Evolutionary conservation across 768 basidiomycete species (phyloP), one percentile per base, ranked within the genome.

Genomic region (Boletus speciosus): DNA sequence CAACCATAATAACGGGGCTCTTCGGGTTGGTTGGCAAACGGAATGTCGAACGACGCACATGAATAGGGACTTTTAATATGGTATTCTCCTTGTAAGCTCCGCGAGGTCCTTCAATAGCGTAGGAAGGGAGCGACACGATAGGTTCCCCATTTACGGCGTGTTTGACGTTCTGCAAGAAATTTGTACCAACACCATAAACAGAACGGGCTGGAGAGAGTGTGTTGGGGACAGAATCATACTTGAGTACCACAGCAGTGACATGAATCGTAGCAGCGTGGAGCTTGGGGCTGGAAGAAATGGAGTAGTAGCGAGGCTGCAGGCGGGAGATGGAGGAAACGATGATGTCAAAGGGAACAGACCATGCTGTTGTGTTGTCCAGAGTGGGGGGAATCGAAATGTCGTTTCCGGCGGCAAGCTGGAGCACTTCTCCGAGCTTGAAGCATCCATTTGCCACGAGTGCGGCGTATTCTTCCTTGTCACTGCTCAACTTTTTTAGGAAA

Each of bases 1-100:
- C 97, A 69, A 99, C 84, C 97, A 99, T 98, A 73, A 99, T 92
- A 47, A 99, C 88, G 2, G 97, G 97, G 55, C 90, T 96, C 79
- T 97, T 98, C 35, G 97, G 97, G 69, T 93, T 94, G 16, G 97
- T 98, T 9, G 97, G 97, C 47, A 99, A 76, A 47, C 97, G 81
- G 85, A 99, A 99, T 3, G 96, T 98, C 15, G 93, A 96, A 45
- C 97, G 83, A 51, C 97, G 82, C 55, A 99, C 93, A 65, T 99
- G 97, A 49, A 98, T 80, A 9, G 97, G 97, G 0, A 90, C 84
- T 71, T 91, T 91, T 77, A 85, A 94, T 29, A 83, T 71, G 7
- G 75, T 77, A 16, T 84, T 85, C 39, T 75, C 77, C 73, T 78
- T 84, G 76, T 98, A 93, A 40, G 88, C 81, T 47, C 88, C 86